A percentile compares a stretch with the other conserved stretches of the same genome.
phyloP scores from a whole-genome alignment of 2,329 filamentous ascomycete genomes.

The Fusarium clavum region DNA sequence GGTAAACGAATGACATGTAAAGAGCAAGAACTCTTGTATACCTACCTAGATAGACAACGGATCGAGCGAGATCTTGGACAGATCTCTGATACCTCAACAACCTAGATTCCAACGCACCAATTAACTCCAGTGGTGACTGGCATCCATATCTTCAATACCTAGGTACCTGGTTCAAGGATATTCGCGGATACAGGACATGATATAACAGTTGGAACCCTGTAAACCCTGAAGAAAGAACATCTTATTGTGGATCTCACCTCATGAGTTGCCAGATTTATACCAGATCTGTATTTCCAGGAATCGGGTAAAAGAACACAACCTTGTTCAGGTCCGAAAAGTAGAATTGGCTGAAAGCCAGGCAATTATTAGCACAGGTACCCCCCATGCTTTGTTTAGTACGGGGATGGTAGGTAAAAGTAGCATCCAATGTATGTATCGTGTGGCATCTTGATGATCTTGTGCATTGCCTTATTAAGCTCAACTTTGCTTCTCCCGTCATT shows the following conservation, averaged over 20 bases:
- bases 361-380: constrained; percentile 1
- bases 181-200: not conserved
- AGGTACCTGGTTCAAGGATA: not conserved
- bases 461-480: not conserved
- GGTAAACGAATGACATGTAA: not conserved
- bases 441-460: not conserved
- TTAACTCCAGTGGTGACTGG: not conserved
- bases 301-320: constrained; percentile 1
- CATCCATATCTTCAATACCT: not conserved
- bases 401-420: not conserved
- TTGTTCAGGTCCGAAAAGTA: not conserved
- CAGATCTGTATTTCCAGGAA: constrained; percentile 35
- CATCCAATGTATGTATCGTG: not conserved
- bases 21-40: not conserved
- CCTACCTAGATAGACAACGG: not conserved
- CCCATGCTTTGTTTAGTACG: constrained; percentile 2
- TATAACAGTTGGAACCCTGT: not conserved
- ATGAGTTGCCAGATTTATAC: not conserved
- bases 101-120: not conserved
- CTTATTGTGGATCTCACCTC: not conserved
- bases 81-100: not conserved
- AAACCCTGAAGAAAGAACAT: not conserved
- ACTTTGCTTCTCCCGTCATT: not conserved
- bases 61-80: not conserved
- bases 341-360: constrained; percentile 12